A percentile compares a stretch with the other conserved stretches of the same genome.
Evolutionary conservation across 1,284 basidiomycete species (phyloP).

Genomic region (Quambalaria eucalypti): DNA sequence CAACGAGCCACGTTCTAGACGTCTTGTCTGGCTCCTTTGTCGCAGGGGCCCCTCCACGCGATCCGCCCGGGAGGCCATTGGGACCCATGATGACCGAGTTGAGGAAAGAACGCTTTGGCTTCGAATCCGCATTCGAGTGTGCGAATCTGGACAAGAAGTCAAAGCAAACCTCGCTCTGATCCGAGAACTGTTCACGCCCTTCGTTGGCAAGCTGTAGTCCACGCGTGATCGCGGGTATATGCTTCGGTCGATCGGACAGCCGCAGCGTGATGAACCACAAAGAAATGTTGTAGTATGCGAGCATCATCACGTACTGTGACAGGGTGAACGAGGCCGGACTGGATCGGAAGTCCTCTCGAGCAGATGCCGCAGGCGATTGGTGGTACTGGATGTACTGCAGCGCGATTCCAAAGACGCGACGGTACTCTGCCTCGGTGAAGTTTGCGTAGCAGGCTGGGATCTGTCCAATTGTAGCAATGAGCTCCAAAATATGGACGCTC

Average conservation of each 20-base stretch:
- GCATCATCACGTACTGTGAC: constrained; percentile 85
- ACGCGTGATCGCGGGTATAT: constrained; percentile 77
- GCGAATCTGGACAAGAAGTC: constrained; percentile 95
- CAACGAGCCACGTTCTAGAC: constrained; percentile 73
- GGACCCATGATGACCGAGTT: constrained; percentile 55
- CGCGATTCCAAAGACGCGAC: constrained; percentile 88
- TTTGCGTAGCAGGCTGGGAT: constrained; percentile 72
- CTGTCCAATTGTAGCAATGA: constrained; percentile 79
- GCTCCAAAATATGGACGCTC: constrained; percentile 89
- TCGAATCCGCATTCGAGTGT: constrained; percentile 84
- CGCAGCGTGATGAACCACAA: constrained; percentile 88
- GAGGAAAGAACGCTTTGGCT: constrained; percentile 71
- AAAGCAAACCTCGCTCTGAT: constrained; percentile 89
- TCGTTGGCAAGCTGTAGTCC: constrained; percentile 83
- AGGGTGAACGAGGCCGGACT: constrained; percentile 62
- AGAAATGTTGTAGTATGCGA: constrained; percentile 88
- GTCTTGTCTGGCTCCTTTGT: not conserved
- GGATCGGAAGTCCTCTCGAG: constrained; percentile 33
- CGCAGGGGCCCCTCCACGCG: too few relatives aligned
- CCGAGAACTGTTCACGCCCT: constrained; percentile 65
- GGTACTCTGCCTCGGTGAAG: constrained; percentile 85
- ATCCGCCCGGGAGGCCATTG: not conserved
- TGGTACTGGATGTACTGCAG: constrained; percentile 81
- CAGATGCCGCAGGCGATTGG: not conserved
- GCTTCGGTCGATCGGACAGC: constrained; percentile 70